Base-by-base conservation (phyloP, 164 flowering plant species). In the Vitis cinerea region DNA sequence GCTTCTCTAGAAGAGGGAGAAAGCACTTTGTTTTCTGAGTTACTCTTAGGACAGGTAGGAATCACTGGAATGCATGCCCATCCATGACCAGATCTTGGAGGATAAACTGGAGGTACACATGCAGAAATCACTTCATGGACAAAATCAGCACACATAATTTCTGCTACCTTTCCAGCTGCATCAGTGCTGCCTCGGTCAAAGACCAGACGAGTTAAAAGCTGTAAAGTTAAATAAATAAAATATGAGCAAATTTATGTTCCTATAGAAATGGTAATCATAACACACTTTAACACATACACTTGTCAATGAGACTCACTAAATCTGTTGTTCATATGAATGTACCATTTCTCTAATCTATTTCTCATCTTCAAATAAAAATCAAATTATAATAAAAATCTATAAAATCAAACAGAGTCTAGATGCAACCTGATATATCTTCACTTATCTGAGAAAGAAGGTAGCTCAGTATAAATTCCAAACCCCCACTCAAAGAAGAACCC, bases 91-190 rank as follows among this genome's bases (percentile, higher is more conserved):
- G 87, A 84, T 11, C 95, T 80, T 49, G 98, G 91, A 71, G 99
- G 99, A 82, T 84, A 91, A 72, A 93, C 95, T 56, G 98, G 98
- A 61, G 98, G 98, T 29, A 96, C 98, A 80, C 99, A 93, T 58
- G 99, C 93, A 64, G 99, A 91, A 70, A 96, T 90, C 62, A 96
- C 92, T 81, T 93, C 97, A 79, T 96, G 96, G 13, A 93, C 99
- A 84, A 96, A 93, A 81, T 96, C 99, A 77, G 91, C 91, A 80
- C 75, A 78, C 98, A 93, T 96, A 49, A 93, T 89, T 60, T 90
- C 97, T 64, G 98, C 97, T 8, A 91, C 91, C 82, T 96, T 96
- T 66, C 76, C 95, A 69, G 99, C 99, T 65, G 99, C 98, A 84
- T 96, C 98, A 50, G 98, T 89, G 84, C 91, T 96, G 71, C 93